phyloP scores from a whole-genome alignment of 495 filamentous ascomycete species.

The Pseudomonodictys pantanalensis region DNA sequence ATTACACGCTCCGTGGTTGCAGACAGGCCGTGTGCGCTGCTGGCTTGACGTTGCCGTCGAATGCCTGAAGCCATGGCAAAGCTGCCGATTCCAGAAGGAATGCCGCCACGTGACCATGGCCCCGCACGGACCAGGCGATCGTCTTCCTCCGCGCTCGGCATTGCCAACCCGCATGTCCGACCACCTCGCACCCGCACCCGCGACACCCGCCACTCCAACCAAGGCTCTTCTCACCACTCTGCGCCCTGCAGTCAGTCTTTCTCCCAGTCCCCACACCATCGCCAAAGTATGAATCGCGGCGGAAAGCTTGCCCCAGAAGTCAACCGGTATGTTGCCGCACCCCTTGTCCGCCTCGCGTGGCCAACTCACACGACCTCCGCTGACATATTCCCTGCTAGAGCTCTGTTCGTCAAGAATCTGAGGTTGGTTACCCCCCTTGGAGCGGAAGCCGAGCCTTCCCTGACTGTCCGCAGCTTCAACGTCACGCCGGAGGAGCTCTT shows the following conservation, averaged over 20 bases:
- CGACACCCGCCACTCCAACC: too few species aligned
- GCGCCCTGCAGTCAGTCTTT: slow-evolving; percentile 9
- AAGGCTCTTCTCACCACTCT: not conserved
- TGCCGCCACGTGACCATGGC: too few species aligned
- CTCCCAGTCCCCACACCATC: not conserved
- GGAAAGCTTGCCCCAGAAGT: slow-evolving; percentile 94
- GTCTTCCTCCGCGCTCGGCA: not conserved
- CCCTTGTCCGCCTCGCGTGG: slow-evolving; percentile 19
- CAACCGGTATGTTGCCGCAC: slow-evolving; percentile 68
- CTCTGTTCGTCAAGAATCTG: slow-evolving; percentile 97
- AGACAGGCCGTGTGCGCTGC: too few species aligned
- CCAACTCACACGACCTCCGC: slow-evolving; percentile 19
- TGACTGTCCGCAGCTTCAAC: slow-evolving; percentile 68
- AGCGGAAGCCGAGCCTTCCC: not conserved
- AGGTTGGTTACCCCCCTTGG: slow-evolving; percentile 56
- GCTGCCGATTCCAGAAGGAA: too few species aligned
- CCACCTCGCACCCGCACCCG: not conserved
- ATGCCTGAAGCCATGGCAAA: too few species aligned
- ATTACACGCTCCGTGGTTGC: too few species aligned
- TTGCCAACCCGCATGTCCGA: not conserved
- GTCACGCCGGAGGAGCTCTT: slow-evolving; percentile 91
- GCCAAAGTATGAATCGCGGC: slow-evolving; percentile 71
- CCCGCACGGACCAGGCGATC: not conserved
- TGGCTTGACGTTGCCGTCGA: too few species aligned
- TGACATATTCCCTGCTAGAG: slow-evolving; percentile 52